Evolutionary conservation across 73 alveolate genomes (phyloP), one percentile per base, ranked within the genome.

Genomic region (Paramecium primaurelia): DNA sequence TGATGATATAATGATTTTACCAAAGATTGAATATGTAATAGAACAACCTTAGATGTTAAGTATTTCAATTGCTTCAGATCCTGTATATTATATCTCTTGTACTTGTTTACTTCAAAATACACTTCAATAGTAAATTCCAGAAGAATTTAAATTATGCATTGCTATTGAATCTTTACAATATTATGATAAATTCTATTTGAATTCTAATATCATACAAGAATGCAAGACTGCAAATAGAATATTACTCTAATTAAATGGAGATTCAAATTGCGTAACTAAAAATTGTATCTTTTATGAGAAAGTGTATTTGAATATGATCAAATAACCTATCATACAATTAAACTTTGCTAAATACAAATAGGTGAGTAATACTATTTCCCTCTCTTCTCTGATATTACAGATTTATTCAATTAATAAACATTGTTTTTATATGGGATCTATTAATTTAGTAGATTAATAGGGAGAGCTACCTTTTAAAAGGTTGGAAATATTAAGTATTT

Each of bases 1-100:
- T 80, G 91, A 80, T 44, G 91, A 80, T 45, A 2, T 80, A 1
- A 44, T 64, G 20, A 80, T 80, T 45, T 9, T 80, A n/a, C 91
- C 91, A 3, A 49, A 45, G 26, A 64, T 42, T 0, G 91, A 80
- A 80, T 42, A 12, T 28, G 47, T 47, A 3, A 64, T 45, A 10
- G 91, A 80, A 25, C 8, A 26, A 44, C 75, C 75, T 2, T 4
- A 80, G 20, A 3, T 47, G 30, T 11, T 42, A 0, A 8, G 10
- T 16, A 26, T 54, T 0, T 73, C 87, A 4, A 18, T 25, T 34
- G 87, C 87, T 16, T 34, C 87, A 30, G 87, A 73, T 26, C 44
- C 47, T 38, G 71, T 25, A 0, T 47, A 45, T 45, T 26, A 80
- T 80, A 25, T 47, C 0, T 80, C 77, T 3, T 80, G 91, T 49